Evolutionary conservation across 129 eudicot species (phyloP).

Genomic region (Tanacetum coccineum): DNA sequence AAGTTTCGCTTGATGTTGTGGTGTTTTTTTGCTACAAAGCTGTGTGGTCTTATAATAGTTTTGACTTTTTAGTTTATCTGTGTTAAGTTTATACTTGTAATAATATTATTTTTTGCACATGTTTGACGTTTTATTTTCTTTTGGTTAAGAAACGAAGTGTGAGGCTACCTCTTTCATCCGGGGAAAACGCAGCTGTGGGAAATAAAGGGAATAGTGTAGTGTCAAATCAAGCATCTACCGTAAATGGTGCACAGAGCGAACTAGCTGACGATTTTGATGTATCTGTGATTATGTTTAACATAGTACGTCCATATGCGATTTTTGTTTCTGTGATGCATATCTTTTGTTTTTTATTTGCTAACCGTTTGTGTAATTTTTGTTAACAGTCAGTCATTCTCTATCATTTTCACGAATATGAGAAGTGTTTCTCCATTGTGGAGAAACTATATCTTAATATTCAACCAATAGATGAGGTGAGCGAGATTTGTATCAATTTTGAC

Average conservation of each 20-base stretch:
- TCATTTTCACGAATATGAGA: slow-evolving; percentile 72
- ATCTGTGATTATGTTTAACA: slow-evolving; percentile 63
- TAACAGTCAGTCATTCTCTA: slow-evolving; percentile 73
- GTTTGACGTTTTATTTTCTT: slow-evolving; percentile 21
- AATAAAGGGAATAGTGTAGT: slow-evolving; percentile 35
- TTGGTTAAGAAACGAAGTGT: slow-evolving; percentile 53
- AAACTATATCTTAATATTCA: slow-evolving; percentile 72
- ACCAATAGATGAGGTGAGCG: slow-evolving; percentile 80
- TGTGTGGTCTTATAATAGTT: not conserved
- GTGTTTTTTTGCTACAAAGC: slow-evolving; percentile 6
- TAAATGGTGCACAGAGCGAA: slow-evolving; percentile 36
- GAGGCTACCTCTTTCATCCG: slow-evolving; percentile 66
- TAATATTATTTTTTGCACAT: not conserved
- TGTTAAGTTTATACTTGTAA: not conserved
- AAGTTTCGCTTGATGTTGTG: slow-evolving; percentile 7
- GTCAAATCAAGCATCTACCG: slow-evolving; percentile 23
- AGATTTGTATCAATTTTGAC: not conserved
- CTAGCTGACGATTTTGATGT: slow-evolving; percentile 59
- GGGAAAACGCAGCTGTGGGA: slow-evolving; percentile 41
- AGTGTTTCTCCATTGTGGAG: slow-evolving; percentile 66
- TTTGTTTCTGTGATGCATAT: not conserved
- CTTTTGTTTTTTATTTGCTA: not conserved
- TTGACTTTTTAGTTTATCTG: not conserved
- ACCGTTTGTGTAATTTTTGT: slow-evolving; percentile 13
- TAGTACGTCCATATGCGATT: slow-evolving; percentile 46